These are phyloP conservation scores for Sporobolus alterniflorus DNA, from an alignment of 202 grass and related monocot genomes.

Conservation along the genomic window DNA sequence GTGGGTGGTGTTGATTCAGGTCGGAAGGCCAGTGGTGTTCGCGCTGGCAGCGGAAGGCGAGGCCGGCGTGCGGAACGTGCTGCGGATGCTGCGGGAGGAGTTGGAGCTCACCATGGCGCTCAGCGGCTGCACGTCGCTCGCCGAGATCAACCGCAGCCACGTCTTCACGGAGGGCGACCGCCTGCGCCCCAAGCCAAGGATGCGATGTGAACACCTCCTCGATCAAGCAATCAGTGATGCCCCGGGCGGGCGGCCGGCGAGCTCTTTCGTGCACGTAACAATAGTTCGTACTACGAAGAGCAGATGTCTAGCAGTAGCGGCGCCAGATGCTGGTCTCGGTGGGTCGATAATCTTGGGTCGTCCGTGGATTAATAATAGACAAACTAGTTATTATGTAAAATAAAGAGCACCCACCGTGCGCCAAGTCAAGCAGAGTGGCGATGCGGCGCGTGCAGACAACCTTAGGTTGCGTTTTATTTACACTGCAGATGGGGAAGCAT, in stretches of 20 bases:
- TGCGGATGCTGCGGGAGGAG: conserved; percentile 84
- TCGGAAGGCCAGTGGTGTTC: conserved; percentile 86
- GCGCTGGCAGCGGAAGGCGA: conserved; percentile 83
- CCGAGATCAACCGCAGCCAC: conserved; percentile 78
- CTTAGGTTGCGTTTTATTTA: too few relatives aligned
- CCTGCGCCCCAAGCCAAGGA: conserved; percentile 61
- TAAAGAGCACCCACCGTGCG: too few relatives aligned
- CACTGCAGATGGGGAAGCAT: too few relatives aligned
- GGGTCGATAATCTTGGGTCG: too few relatives aligned
- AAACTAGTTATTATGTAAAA: too few relatives aligned
- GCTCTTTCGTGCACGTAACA: not conserved
- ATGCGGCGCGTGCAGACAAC: too few relatives aligned
- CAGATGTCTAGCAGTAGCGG: not conserved
- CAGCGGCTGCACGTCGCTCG: conserved; percentile 78
- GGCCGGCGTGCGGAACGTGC: conserved; percentile 66
- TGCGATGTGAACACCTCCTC: conserved; percentile 51
- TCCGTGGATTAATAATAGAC: too few relatives aligned
- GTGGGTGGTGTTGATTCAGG: conserved; percentile 26
- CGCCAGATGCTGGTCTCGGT: too few relatives aligned
- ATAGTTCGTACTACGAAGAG: too few relatives aligned
- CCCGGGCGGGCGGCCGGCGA: not conserved
- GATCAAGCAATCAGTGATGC: too few relatives aligned
- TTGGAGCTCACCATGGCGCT: conserved; percentile 82
- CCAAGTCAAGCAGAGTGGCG: too few relatives aligned
- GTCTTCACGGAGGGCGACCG: conserved; percentile 64